Percentiles rank a stretch among this genome's conserved stretches.
Evolutionary conservation across 768 basidiomycete species (phyloP).

Genomic region (Pisolithus tinctorius): DNA sequence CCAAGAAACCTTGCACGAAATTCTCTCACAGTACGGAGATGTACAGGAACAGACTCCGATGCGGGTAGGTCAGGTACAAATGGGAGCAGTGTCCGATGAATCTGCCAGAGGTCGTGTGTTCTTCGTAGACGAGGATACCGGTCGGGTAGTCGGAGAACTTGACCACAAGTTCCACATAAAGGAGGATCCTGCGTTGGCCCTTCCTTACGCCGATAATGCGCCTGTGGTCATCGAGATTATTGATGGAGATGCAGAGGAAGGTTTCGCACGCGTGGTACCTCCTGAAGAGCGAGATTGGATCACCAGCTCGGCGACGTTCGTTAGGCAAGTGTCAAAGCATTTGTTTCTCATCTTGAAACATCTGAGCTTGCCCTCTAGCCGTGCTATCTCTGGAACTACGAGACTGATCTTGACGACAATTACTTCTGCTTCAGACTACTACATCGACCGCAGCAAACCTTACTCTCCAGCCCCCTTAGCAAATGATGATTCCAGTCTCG

Average conservation of each 20-base stretch:
- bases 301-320: constrained; percentile 22
- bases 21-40: constrained; percentile 60
- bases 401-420: constrained; percentile 48
- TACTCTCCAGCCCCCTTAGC: background rate
- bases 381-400: constrained; percentile 62
- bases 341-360: too few species aligned
- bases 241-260: constrained; percentile 37
- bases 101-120: constrained; percentile 51
- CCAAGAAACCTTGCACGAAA: constrained; percentile 57
- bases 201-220: constrained; percentile 46
- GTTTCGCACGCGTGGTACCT: constrained; percentile 43
- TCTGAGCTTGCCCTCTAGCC: constrained; percentile 9
- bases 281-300: constrained; percentile 38
- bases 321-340: background rate
- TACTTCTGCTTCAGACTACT: constrained; percentile 52
- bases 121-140: constrained; percentile 65
- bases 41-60: constrained; percentile 25
- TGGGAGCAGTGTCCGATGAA: constrained; percentile 20
- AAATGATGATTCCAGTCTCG: constrained; percentile 2
- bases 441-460: constrained; percentile 29
- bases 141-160: constrained; percentile 66
- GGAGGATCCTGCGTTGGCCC: constrained; percentile 53
- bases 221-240: constrained; percentile 70
- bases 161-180: constrained; percentile 46
- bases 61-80: constrained; percentile 12